Percentiles rank a stretch among this genome's conserved stretches.
phyloP scores from a whole-genome alignment of 805 yeast genomes.

The Priceomyces carsonii region DNA sequence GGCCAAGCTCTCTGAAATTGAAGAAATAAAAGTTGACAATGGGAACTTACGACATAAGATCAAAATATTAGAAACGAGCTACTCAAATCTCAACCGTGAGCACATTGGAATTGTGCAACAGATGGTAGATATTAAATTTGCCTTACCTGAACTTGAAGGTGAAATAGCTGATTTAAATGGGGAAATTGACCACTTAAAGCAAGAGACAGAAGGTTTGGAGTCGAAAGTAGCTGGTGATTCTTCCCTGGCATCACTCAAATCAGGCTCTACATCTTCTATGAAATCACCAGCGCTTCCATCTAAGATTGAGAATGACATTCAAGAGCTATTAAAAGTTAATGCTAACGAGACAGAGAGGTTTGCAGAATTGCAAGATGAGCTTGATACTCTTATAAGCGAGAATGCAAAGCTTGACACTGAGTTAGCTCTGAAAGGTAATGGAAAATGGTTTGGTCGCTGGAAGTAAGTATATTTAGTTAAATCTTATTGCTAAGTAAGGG shows the following conservation, averaged over 20 bases:
- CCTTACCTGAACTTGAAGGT: slow-evolving; percentile 70
- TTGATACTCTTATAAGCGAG: slow-evolving; percentile 24
- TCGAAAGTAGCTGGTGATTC: slow-evolving; percentile 27
- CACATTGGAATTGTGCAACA: slow-evolving; percentile 87
- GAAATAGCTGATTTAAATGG: slow-evolving; percentile 63
- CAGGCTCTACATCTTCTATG: slow-evolving; percentile 7
- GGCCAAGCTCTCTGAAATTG: slow-evolving; percentile 64
- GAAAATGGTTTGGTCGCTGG: slow-evolving; percentile 35
- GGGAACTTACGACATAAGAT: slow-evolving; percentile 73
- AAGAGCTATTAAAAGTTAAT: slow-evolving; percentile 33
- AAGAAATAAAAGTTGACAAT: slow-evolving; percentile 59
- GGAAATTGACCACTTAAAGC: slow-evolving; percentile 37
- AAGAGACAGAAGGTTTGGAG: slow-evolving; percentile 42
- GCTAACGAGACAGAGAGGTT: slow-evolving; percentile 40
- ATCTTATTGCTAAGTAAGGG: too few relatives aligned
- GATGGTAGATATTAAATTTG: slow-evolving; percentile 77
- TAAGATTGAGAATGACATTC: slow-evolving; percentile 37
- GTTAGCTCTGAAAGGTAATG: slow-evolving; percentile 13
- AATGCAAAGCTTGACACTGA: slow-evolving; percentile 24
- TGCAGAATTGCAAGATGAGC: slow-evolving; percentile 40
- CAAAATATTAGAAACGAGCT: slow-evolving; percentile 67
- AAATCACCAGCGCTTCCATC: slow-evolving; percentile 28
- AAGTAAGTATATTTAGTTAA: too few relatives aligned
- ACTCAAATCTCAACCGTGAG: slow-evolving; percentile 70
- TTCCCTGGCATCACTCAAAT: slow-evolving; percentile 6